phyloP scores from a whole-genome alignment of 2,329 filamentous ascomycete species.

The Colletotrichum sp. region DNA sequence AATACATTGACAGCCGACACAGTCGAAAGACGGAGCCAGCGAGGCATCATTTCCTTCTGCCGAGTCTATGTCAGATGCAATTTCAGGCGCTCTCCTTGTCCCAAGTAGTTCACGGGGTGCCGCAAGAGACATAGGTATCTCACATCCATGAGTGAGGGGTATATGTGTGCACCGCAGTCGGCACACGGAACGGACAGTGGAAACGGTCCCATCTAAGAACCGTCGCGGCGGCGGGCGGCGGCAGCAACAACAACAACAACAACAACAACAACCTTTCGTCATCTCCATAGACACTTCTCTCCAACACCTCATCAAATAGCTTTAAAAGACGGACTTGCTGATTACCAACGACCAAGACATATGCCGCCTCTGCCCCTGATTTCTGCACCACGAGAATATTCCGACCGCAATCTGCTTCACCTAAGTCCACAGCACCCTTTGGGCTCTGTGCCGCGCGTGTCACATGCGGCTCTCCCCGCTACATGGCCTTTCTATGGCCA shows the following conservation, averaged over 20 bases:
- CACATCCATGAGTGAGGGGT: not conserved
- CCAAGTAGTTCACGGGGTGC: not conserved
- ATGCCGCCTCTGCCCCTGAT: not conserved
- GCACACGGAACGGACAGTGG: not conserved
- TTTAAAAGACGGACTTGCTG: not conserved
- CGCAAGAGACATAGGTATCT: not conserved
- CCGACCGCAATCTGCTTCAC: not conserved
- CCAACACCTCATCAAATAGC: not conserved
- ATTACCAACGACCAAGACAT: not conserved
- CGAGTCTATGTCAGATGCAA: not conserved
- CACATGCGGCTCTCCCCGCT: not conserved
- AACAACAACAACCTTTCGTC: not conserved
- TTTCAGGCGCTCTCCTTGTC: not conserved
- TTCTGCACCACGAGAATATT: not conserved
- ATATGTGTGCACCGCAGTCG: not conserved
- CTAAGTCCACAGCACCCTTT: not conserved
- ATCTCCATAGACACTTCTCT: not conserved
- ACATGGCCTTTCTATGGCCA: not conserved
- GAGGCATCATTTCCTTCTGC: not conserved
- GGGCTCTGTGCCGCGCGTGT: not conserved
- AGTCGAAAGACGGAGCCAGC: not conserved
- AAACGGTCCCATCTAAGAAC: slow-evolving; percentile 9
- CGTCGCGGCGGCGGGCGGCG: slow-evolving; percentile 5
- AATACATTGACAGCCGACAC: not conserved
- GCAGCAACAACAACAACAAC: not conserved